Conservation (phyloP, 345 rosid species). For the Gossypium longicalyx region DNA sequence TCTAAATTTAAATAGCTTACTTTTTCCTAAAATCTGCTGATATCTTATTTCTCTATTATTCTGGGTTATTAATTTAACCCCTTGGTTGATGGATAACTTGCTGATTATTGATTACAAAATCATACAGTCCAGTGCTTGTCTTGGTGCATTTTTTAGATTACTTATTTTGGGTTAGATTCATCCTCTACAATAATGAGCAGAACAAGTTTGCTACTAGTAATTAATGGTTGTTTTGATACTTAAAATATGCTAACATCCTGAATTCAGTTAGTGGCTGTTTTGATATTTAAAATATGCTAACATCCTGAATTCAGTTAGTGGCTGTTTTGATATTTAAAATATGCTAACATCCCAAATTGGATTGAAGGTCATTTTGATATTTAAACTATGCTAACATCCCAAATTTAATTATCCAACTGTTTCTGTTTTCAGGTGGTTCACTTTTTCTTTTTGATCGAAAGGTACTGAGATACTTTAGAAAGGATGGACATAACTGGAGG, state of each 20-base stretch:
- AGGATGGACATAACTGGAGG: slow-evolving; percentile 96
- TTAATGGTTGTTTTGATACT: not conserved
- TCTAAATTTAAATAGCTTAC: not conserved
- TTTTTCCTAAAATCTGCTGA: not conserved
- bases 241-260: not conserved
- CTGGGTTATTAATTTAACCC: not conserved
- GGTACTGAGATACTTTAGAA: slow-evolving; percentile 85
- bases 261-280: not conserved
- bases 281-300: not conserved
- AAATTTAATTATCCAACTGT: slow-evolving; percentile 12
- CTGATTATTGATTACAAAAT: not conserved
- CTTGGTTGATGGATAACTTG: not conserved
- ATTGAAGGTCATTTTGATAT: not conserved
- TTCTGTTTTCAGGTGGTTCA: slow-evolving; percentile 65
- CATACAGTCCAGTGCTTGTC: not conserved
- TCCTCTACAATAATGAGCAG: not conserved
- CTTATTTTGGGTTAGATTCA: slow-evolving; percentile 6
- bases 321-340: not conserved
- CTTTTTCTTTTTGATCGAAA: slow-evolving; percentile 84
- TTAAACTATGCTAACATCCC: not conserved
- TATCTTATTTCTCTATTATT: not conserved
- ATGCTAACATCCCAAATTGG: not conserved
- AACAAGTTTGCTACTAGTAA: not conserved
- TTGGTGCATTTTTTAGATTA: not conserved
- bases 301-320: not conserved